Percentiles rank a stretch among this genome's conserved stretches.
Conservation (phyloP, 768 basidiomycete species). For the Gloeopeniophorella convolvens region DNA sequence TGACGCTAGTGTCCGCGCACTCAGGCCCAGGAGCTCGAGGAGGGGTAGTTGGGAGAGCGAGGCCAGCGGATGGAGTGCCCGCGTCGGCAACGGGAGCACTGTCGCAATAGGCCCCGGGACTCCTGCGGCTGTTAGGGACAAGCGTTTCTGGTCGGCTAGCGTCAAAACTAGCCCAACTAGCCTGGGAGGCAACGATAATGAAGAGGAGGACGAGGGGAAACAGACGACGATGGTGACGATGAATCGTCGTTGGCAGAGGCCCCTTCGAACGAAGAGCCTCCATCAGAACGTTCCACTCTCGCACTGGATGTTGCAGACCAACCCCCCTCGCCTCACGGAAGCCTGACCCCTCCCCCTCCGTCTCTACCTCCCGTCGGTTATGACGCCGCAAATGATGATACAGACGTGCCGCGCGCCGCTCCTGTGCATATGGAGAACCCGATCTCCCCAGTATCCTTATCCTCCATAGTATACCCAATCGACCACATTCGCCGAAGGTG, state of each 20-base stretch:
- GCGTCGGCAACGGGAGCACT: slow-evolving; percentile 43
- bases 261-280: not conserved
- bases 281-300: not conserved
- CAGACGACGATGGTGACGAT: slow-evolving; percentile 26
- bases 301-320: slow-evolving; percentile 1
- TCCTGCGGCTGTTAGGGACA: slow-evolving; percentile 2
- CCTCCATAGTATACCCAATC: too few species aligned
- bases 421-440: not conserved
- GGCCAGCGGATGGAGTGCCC: slow-evolving; percentile 82
- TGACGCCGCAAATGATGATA: not conserved
- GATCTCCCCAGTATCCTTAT: too few species aligned
- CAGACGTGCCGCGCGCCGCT: not conserved
- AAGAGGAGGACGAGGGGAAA: too few species aligned
- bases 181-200: slow-evolving; percentile 34
- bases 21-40: slow-evolving; percentile 79
- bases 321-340: not conserved
- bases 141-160: slow-evolving; percentile 14
- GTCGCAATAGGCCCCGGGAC: slow-evolving; percentile 23
- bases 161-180: slow-evolving; percentile 30
- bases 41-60: slow-evolving; percentile 91
- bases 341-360: not conserved
- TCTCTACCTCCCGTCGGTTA: not conserved
- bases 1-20: slow-evolving; percentile 85
- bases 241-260: slow-evolving; percentile 5
- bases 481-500: not conserved